Evolutionary conservation across 306 rosid species (phyloP).

Genomic region (Inga leiocalycina): DNA sequence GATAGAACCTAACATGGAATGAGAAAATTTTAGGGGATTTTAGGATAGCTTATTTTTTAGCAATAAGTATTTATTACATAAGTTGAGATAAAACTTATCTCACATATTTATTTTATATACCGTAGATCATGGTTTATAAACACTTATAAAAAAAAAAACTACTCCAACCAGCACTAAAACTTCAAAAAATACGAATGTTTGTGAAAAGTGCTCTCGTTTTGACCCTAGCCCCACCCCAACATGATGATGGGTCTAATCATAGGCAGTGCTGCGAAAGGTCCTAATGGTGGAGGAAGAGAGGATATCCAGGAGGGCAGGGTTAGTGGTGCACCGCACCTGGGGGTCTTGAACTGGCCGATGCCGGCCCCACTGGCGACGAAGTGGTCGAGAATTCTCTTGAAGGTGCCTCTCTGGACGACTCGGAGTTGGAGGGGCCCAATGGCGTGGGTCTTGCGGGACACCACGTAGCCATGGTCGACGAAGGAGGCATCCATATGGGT

Average conservation of each 20-base stretch:
- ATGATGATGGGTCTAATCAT: neutral
- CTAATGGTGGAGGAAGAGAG: constrained; percentile 51
- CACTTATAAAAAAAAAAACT: no score
- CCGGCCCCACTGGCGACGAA: constrained; percentile 74
- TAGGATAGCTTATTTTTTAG: no score
- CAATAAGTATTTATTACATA: no score
- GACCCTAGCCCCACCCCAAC: neutral
- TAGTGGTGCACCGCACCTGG: constrained; percentile 91
- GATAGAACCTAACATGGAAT: neutral
- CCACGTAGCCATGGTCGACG: constrained; percentile 83
- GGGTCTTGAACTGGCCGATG: constrained; percentile 86
- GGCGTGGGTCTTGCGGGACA: constrained; percentile 65
- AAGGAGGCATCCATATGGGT: constrained; percentile 73
- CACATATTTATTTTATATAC: no score
- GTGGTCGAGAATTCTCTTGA: constrained; percentile 71
- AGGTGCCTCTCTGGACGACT: constrained; percentile 72
- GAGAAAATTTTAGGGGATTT: no score
- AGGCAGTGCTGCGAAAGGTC: constrained; percentile 65
- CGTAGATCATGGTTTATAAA: no score
- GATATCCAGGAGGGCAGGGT: constrained; percentile 53
- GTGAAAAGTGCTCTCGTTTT: no score
- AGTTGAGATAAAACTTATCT: no score
- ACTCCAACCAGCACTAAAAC: neutral
- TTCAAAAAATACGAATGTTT: no score
- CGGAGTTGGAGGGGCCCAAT: constrained; percentile 82